Evolutionary conservation across 2,329 filamentous ascomycete species (phyloP), one percentile per base, ranked within the genome.

Genomic region (Talaromyces verruculosus): DNA sequence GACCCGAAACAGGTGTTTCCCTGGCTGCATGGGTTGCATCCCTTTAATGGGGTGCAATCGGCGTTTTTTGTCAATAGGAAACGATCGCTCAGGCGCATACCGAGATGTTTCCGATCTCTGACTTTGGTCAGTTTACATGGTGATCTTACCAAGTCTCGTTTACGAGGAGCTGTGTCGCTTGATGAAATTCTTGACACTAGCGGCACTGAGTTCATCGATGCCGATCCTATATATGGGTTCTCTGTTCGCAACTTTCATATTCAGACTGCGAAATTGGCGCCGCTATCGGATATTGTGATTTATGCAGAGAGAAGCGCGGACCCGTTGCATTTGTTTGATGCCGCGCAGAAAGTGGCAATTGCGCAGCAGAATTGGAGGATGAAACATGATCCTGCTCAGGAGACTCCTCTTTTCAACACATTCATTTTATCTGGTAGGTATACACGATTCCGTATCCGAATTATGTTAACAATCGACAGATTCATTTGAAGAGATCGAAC

Each of bases 241-340:
- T 97, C 92, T 4, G 93, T 98, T 51, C 88, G 95, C 55, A 98
- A 98, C 77, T 99, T 99, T 75, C 94, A 98, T 72, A 98, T 98
- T 45, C 95, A 99, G 77, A 86, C 91, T 0, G 91, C 91, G 66
- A 99, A 99, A 77, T 82, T 91, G 69, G 93, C 93, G 64, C 87
- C 91, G 69, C 86, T 95, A 8, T 97, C 93, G 0, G 95, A 99
- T 76, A 92, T 99, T 69, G 85, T 99, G 47, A 87, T 99, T 0
- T 99, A 99, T 75, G 92, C 92, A 13, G 90, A 94, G 64, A 86
- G 92, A 69, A 80, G 83, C 43, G 37, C 61, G 33, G 79, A 85
- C 30, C 85, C 86, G 55, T 84, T 86, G 63, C 88, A 89, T 65
- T 80, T 96, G 76, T 71, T 91, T 79, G 84, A 87, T 80, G 74